These are phyloP conservation scores for Cladosporium sp. DNA, from an alignment of 2,329 filamentous ascomycete genomes.

Conservation along the genomic window DNA sequence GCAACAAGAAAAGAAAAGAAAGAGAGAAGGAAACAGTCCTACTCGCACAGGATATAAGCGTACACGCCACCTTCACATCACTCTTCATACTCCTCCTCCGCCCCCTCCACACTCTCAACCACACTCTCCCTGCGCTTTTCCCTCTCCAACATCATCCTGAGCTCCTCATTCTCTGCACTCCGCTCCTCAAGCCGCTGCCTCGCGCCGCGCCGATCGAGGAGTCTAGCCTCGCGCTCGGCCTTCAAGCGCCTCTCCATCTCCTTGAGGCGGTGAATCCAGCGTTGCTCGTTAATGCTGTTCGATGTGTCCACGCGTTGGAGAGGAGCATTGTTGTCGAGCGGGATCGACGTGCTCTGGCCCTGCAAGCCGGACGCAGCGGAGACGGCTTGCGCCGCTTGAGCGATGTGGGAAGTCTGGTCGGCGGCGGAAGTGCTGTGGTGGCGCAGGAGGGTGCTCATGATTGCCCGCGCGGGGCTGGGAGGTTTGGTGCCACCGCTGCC, in stretches of 20 bases:
- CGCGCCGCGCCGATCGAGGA: conserved; percentile 80
- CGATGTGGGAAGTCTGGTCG: conserved; percentile 32
- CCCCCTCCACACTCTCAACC: conserved; percentile 9
- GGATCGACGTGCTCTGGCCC: conserved; percentile 45
- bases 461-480: conserved; percentile 35
- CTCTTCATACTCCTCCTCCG: conserved; percentile 1
- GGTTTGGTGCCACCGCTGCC: conserved; percentile 13
- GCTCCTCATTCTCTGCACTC: conserved; percentile 67
- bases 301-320: conserved; percentile 24
- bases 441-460: conserved; percentile 50
- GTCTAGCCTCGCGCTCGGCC: conserved; percentile 78
- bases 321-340: conserved; percentile 16
- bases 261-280: conserved; percentile 79
- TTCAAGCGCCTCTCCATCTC: conserved; percentile 88
- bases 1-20: not conserved
- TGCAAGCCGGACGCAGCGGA: conserved; percentile 9
- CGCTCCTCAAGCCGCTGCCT: conserved; percentile 73
- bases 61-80: not conserved
- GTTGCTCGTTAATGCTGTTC: conserved; percentile 53
- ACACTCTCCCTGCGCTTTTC: conserved; percentile 40
- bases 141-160: conserved; percentile 61
- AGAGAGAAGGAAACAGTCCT: not conserved
- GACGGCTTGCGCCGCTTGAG: conserved; percentile 9
- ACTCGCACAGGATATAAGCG: not conserved
- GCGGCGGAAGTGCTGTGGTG: conserved; percentile 51